Evolutionary conservation across 768 basidiomycete genomes (phyloP).

Genomic region (Rickenella mellea): DNA sequence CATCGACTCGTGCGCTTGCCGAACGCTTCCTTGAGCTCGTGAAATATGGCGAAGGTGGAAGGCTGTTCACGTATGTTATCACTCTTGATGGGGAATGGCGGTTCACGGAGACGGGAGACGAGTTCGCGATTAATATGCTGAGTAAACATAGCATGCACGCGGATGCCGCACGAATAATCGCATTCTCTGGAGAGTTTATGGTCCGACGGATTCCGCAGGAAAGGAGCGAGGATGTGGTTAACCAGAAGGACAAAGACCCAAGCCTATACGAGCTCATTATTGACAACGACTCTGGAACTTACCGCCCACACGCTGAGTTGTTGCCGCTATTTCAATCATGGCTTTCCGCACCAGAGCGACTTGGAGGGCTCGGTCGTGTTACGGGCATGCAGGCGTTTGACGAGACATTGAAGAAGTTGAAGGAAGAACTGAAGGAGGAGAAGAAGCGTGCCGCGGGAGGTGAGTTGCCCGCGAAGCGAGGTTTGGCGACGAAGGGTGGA

Average conservation of each 20-base stretch:
- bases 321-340: conserved; percentile 27
- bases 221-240: conserved; percentile 9
- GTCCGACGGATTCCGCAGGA: conserved; percentile 14
- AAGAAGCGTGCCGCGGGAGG: conserved; percentile 13
- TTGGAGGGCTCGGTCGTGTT: conserved; percentile 28
- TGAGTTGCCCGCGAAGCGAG: background rate
- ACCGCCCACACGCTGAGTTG: conserved; percentile 30
- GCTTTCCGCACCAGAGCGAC: conserved; percentile 21
- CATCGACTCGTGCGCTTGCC: conserved; percentile 15
- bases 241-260: conserved; percentile 18
- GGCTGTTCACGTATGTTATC: conserved; percentile 37
- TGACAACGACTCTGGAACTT: conserved; percentile 39
- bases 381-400: conserved; percentile 29
- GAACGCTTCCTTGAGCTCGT: conserved; percentile 31
- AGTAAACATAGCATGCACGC: conserved; percentile 41
- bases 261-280: conserved; percentile 34
- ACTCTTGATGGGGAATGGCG: conserved; percentile 33
- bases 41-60: conserved; percentile 28
- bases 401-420: conserved; percentile 26
- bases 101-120: conserved; percentile 37
- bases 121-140: conserved; percentile 31
- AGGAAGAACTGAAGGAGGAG: conserved; percentile 20
- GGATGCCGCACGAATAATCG: conserved; percentile 31
- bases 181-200: conserved; percentile 34
- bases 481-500: background rate